Conservation (phyloP, 495 filamentous ascomycete species). For the Haplographium delicatum region DNA sequence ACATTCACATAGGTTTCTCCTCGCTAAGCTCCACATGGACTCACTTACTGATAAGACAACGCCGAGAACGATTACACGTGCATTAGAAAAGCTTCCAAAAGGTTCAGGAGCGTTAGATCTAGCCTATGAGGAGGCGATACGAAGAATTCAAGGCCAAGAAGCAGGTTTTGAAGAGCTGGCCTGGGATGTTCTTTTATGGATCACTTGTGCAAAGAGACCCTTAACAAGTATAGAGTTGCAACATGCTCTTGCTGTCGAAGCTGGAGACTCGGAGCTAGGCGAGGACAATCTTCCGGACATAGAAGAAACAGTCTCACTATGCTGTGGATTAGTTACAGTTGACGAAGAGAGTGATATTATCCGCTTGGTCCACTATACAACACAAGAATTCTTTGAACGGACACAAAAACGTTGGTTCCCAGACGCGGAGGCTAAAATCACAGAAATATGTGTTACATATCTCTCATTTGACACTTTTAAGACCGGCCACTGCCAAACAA, state of each 20-base stretch:
- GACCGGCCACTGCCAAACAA: no score
- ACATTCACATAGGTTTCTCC: not conserved
- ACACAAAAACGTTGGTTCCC: slow-evolving; percentile 32
- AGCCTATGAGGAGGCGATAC: slow-evolving; percentile 8
- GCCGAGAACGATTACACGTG: slow-evolving; percentile 5
- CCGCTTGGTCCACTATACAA: slow-evolving; percentile 51
- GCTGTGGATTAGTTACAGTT: slow-evolving; percentile 49
- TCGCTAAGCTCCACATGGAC: not conserved
- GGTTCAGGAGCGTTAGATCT: slow-evolving; percentile 2
- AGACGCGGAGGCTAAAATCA: no score
- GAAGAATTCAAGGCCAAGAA: slow-evolving; percentile 24
- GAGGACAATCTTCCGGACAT: slow-evolving; percentile 29
- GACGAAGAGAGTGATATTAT: slow-evolving; percentile 43
- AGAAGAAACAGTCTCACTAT: no score
- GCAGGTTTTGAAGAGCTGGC: slow-evolving; percentile 19
- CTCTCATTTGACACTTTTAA: no score
- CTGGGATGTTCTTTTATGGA: no score
- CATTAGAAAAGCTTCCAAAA: slow-evolving; percentile 1
- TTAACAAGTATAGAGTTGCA: slow-evolving; percentile 12
- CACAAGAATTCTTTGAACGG: slow-evolving; percentile 46
- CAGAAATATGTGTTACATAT: no score
- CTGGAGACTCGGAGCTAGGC: slow-evolving; percentile 25
- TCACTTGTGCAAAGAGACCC: slow-evolving; percentile 19
- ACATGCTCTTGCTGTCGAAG: slow-evolving; percentile 15
- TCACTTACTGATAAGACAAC: slow-evolving; percentile 9